Percentiles rank a stretch among this genome's conserved stretches.
phyloP scores from a whole-genome alignment of 352 stramenopile species.

The Phytophthora pseudosyringae region DNA sequence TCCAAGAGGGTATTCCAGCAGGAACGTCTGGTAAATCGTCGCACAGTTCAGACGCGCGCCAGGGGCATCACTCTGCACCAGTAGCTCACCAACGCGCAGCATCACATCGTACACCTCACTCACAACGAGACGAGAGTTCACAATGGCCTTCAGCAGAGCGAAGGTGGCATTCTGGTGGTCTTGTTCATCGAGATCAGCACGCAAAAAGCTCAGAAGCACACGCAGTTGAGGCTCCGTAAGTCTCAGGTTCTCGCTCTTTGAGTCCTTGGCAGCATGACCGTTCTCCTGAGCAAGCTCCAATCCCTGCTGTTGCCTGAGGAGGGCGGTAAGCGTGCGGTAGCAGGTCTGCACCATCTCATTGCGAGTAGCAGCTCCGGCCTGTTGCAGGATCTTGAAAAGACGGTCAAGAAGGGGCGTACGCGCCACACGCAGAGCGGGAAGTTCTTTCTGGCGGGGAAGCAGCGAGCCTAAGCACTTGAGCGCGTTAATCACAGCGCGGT shows the following conservation, averaged over 20 bases:
- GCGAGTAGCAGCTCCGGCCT: constrained; percentile 89
- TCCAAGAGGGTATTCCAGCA: constrained; percentile 96
- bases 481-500: constrained; percentile 91
- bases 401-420: constrained; percentile 87
- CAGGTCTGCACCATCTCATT: constrained; percentile 97
- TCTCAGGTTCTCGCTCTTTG: constrained; percentile 54
- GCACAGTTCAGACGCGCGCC: constrained; percentile 85
- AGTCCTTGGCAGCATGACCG: constrained; percentile 17
- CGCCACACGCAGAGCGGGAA: constrained; percentile 89
- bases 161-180: constrained; percentile 97
- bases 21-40: constrained; percentile 89
- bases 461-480: constrained; percentile 93
- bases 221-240: constrained; percentile 77
- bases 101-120: constrained; percentile 97
- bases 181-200: constrained; percentile 91
- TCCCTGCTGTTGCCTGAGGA: constrained; percentile 72
- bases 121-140: constrained; percentile 91
- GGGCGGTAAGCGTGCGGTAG: constrained; percentile 93
- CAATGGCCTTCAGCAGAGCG: constrained; percentile 92
- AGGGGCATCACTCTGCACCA: constrained; percentile 93
- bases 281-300: constrained; percentile 41
- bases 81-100: constrained; percentile 93
- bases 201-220: constrained; percentile 93
- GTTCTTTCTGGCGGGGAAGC: constrained; percentile 77
- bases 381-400: constrained; percentile 93